These are phyloP conservation scores for Hibiscus syriacus DNA, from an alignment of 345 rosid genomes.

Conservation along the genomic window DNA sequence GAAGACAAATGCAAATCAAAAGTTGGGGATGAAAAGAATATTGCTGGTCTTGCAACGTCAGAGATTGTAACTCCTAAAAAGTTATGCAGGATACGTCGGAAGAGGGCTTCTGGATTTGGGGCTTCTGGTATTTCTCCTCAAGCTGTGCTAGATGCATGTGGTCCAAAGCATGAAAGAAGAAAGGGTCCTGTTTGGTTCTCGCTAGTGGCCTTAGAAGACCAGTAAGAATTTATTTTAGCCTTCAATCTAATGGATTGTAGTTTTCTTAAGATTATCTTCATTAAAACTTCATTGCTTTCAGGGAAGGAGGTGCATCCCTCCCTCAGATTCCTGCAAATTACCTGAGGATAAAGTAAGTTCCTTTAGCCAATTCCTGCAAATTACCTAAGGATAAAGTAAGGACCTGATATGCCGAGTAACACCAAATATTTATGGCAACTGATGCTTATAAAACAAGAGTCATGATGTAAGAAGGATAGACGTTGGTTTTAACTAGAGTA, in stretches of 20 bases:
- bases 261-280: slow-evolving; percentile 8
- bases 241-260: slow-evolving; percentile 10
- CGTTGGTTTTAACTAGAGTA: neutral
- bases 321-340: slow-evolving; percentile 78
- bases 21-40: slow-evolving; percentile 38
- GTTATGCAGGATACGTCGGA: slow-evolving; percentile 50
- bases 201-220: slow-evolving; percentile 73
- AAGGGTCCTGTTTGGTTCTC: slow-evolving; percentile 85
- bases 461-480: neutral
- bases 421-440: neutral
- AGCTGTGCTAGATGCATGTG: slow-evolving; percentile 42
- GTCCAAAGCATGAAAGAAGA: slow-evolving; percentile 43
- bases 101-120: slow-evolving; percentile 38
- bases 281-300: slow-evolving; percentile 31
- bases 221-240: slow-evolving; percentile 46
- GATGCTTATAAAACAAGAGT: neutral
- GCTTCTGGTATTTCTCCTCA: slow-evolving; percentile 51
- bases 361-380: slow-evolving; percentile 7
- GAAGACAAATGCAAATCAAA: slow-evolving; percentile 42
- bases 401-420: neutral
- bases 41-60: slow-evolving; percentile 39
- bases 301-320: slow-evolving; percentile 67
- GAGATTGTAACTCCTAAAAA: slow-evolving; percentile 53
- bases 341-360: slow-evolving; percentile 72
- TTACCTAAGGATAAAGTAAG: neutral